Evolutionary conservation across 2,329 filamentous ascomycete genomes (phyloP), one percentile per base, ranked within the genome.

Genomic region (Pyrenophora seminiperda): DNA sequence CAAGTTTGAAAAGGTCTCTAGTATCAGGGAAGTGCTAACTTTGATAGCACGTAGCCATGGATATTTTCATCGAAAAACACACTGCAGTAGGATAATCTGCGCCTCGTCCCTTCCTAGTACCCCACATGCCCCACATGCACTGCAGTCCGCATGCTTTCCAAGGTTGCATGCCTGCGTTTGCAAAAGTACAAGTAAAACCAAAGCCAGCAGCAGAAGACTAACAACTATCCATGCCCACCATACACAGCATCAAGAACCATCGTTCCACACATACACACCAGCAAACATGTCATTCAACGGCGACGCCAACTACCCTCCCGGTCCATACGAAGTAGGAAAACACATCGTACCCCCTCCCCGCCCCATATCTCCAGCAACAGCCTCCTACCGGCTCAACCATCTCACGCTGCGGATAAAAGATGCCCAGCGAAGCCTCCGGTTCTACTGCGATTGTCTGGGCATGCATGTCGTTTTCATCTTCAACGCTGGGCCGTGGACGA

Each of bases 401-500:
- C 51, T 71, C 0, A 72, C 72, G 69, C 54, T 71, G 2, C 61
- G 68, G 10, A 69, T 70, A 38, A 67, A 66, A 30, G 52, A 70
- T 39, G 68, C 68, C 0, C 41, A 61, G 6, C 47, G 49, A 7
- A 67, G 60, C 9, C 31, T 72, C 3, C 33, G 56, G 9, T 72
- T 73, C 47, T 73, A 73, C 38, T 70, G 66, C 30, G 66, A 71
- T 30, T 65, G 66, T 22, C 56, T 71, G 40, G 70, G 69, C 11
- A 54, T 72, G 54, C 67, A 69, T 20, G 61, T 64, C 3, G 53
- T 73, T 1, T 73, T 73, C 44, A 67, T 67, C 3, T 71, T 71
- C 58, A 70, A 71, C 33, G 57, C 62, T 2, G 69, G 70, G 5
- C 63, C 67, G 2, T 68, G 66, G 58, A 71, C 63, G 2, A 70